Evolutionary conservation across 192 early-diverging fungal genomes (phyloP), one percentile per base, ranked within the genome.

Genomic region (Backusella sp.): DNA sequence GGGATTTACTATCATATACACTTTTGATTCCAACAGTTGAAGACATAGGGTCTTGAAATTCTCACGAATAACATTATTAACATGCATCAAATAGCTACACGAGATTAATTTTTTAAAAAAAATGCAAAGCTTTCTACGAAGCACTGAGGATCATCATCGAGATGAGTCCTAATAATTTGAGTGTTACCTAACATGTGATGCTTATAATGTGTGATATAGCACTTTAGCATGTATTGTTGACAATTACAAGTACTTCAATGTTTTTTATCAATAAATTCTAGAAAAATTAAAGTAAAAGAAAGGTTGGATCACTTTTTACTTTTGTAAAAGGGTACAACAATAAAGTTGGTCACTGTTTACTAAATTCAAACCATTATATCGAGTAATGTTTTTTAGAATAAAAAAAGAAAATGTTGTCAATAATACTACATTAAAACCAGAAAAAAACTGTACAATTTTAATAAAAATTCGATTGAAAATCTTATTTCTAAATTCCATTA

Each of bases 391-490:
- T 28, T 26, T 62, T 62, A 62, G 21, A 26, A 62, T 62, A 62
- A 62, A 62, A 62, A 62, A 59, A 59, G 56, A 62, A 62, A 62
- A 62, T 62, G 21, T 56, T 56, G 53, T 62, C 56, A 62, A 62
- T 12, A 26, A 62, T 62, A 9, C 53, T 23, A 56, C 53, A n/a
- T 6, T 6, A 56, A 23, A 56, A 56, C 21, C 23, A 59, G 23
- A 59, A 21, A 62, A 28, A 62, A 28, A 59, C 23, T 59, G 23
- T 3, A 23, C 56, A 26, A 59, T 59, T 59, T 59, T 26, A 59
- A 26, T 26, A 17, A 53, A 21, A 7, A 21, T 56, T 56, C 21
- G 53, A 28, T 28, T 62, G 21, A 28, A 62, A 62, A 62, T 28
- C 56, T 62, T 62, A 62, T 62, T 62, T 59, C 53, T 59, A 23